Conservation (phyloP, 2,329 filamentous ascomycete genomes). For the Phialocephala sp. region DNA sequence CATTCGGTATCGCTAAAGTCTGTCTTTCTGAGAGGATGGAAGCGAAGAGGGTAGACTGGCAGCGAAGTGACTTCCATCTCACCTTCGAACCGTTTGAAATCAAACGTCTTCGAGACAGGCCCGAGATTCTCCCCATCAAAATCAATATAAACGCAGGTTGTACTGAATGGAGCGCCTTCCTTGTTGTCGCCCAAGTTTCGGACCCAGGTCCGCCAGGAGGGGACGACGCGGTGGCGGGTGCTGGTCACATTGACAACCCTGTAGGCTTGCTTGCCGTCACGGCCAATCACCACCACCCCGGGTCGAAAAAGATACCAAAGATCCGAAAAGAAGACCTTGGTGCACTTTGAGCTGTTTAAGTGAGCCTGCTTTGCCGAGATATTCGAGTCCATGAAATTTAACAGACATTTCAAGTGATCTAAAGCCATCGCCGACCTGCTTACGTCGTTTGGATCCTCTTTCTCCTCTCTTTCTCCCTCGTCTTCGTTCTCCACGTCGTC, state of each 20-base stretch:
- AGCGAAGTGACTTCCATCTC: conserved; percentile 37
- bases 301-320: conserved; percentile 39
- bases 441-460: background rate
- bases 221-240: conserved; percentile 15
- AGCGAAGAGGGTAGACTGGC: conserved; percentile 37
- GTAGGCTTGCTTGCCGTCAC: conserved; percentile 36
- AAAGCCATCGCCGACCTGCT: background rate
- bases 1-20: background rate
- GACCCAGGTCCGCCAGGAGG: conserved; percentile 1
- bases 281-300: conserved; percentile 20
- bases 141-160: conserved; percentile 39
- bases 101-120: conserved; percentile 35
- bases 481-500: background rate
- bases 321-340: conserved; percentile 34
- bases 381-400: background rate
- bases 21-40: background rate
- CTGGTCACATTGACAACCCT: conserved; percentile 32
- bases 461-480: background rate
- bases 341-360: conserved; percentile 20
- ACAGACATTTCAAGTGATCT: background rate
- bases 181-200: background rate
- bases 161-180: conserved; percentile 4
- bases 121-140: conserved; percentile 44
- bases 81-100: conserved; percentile 38
- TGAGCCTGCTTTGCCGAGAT: conserved; percentile 7